Conservation (phyloP, 1,284 basidiomycete genomes). For the Ceratobasidium sp. region DNA sequence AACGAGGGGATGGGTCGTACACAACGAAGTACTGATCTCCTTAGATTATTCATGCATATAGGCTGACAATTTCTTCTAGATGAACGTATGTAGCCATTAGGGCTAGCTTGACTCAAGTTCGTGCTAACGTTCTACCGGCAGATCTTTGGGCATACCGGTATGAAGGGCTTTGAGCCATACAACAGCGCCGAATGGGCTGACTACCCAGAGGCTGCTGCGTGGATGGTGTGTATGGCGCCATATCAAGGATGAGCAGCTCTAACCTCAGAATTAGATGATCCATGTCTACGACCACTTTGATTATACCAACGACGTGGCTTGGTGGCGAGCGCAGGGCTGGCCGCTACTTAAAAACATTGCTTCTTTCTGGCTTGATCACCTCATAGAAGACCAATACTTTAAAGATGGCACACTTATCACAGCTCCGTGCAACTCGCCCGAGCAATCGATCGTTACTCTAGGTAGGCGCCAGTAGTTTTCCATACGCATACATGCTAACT, state of each 20-base stretch:
- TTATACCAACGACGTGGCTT: constrained; percentile 73
- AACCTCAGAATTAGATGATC: constrained; percentile 65
- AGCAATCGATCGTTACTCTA: constrained; percentile 76
- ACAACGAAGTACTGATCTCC: constrained; percentile 68
- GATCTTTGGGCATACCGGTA: constrained; percentile 83
- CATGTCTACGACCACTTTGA: constrained; percentile 85
- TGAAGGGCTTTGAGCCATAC: constrained; percentile 67
- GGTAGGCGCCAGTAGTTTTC: too few relatives aligned
- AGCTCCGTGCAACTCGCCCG: constrained; percentile 80
- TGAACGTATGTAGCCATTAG: constrained; percentile 66
- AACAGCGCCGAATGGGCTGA: constrained; percentile 75
- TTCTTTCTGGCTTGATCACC: constrained; percentile 77
- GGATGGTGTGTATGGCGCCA: constrained; percentile 69
- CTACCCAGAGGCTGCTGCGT: constrained; percentile 77
- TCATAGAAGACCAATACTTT: constrained; percentile 73
- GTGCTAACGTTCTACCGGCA: constrained; percentile 54
- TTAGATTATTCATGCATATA: background rate
- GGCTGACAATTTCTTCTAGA: constrained; percentile 57
- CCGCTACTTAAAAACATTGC: constrained; percentile 71
- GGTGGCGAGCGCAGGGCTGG: constrained; percentile 80
- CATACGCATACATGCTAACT: constrained; percentile 61
- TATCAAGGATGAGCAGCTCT: constrained; percentile 55
- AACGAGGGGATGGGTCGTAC: constrained; percentile 76
- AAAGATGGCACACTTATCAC: constrained; percentile 78
- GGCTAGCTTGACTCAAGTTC: too few relatives aligned